A percentile compares a stretch with the other conserved stretches of the same genome.
These are phyloP conservation scores for Cladosporium sphaerospermum DNA, from an alignment of 2,329 filamentous ascomycete genomes.

Conservation along the genomic window DNA sequence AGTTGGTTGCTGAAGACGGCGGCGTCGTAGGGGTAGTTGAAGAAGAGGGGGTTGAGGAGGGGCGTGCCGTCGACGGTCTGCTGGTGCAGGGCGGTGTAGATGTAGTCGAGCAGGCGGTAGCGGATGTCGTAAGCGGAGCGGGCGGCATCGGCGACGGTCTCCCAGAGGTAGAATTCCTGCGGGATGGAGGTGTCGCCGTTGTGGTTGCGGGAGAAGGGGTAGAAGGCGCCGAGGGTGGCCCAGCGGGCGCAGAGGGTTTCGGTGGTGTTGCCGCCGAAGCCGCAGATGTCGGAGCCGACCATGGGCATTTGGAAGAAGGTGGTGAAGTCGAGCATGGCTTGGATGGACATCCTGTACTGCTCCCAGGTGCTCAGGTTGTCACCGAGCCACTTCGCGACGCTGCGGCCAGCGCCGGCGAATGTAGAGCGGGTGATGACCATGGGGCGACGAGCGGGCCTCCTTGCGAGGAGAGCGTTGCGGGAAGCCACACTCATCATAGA, in stretches of 20 bases:
- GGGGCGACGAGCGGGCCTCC: slow-evolving; percentile 57
- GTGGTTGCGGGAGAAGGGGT: slow-evolving; percentile 68
- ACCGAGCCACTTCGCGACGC: slow-evolving; percentile 52
- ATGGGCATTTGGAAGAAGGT: slow-evolving; percentile 36
- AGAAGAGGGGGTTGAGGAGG: slow-evolving; percentile 61
- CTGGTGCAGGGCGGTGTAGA: slow-evolving; percentile 61
- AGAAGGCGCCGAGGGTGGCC: slow-evolving; percentile 63
- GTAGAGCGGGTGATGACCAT: slow-evolving; percentile 67
- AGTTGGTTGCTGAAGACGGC: slow-evolving; percentile 45
- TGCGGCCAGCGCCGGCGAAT: slow-evolving; percentile 60
- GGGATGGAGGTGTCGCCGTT: slow-evolving; percentile 46
- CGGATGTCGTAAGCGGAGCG: slow-evolving; percentile 61
- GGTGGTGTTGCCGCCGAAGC: slow-evolving; percentile 60
- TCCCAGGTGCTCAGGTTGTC: slow-evolving; percentile 41
- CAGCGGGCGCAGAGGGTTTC: slow-evolving; percentile 64
- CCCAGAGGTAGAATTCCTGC: slow-evolving; percentile 68
- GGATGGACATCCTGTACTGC: slow-evolving; percentile 33
- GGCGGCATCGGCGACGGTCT: slow-evolving; percentile 53
- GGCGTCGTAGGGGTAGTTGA: slow-evolving; percentile 54
- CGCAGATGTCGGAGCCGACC: slow-evolving; percentile 60
- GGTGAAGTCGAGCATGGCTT: slow-evolving; percentile 37
- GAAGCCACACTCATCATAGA: slow-evolving; percentile 65
- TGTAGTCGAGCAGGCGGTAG: slow-evolving; percentile 66
- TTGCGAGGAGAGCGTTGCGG: slow-evolving; percentile 55
- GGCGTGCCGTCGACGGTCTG: slow-evolving; percentile 56